Evolutionary conservation across 2,329 filamentous ascomycete genomes (phyloP), one percentile per base, ranked within the genome.

Genomic region (Microcyclospora tardicrescens): DNA sequence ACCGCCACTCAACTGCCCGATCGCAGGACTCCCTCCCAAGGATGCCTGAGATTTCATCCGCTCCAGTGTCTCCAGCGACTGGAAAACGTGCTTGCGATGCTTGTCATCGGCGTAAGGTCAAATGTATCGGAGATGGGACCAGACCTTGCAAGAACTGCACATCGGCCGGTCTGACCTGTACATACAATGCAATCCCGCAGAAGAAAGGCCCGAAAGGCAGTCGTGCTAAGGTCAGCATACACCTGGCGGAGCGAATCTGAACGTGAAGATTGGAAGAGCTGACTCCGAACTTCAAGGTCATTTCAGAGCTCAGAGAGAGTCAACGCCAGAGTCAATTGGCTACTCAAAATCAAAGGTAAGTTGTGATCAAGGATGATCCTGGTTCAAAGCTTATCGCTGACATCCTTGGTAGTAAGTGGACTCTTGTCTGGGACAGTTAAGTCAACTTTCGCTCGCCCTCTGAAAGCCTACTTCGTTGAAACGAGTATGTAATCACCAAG

Each of bases 141-240:
- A 60, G 61, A 39, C 71, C 74, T 4, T 79, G 75, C 61, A 72
- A 74, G 56, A 76, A 77, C 52, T 79, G 75, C 55, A 58, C 66
- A 38, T 69, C 69, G 41, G 72, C 74, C 24, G 67, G 71, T 16
- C 65, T 79, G 43, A 67, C 62, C n/a, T 79, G 75, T 61, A 78
- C 74, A 46, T 73, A 75, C 55, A 75, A 78, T 50, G 73, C 76
- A 16, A 69, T 79, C 33, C 75, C 75, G 11, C 72, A 75, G 56
- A 77, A 77, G 57, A 72, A 77, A 48, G 75, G 75, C 2, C 75
- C 75, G 10, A 79, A 78, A 51, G 71, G 72, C 19, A 74, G 72
- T 36, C 68, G 72, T 43, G 75, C 75, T 28, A 72, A 75, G 47
- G 19, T 24, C 19, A 24, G 19, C 19, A 24, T 24, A 24, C 19